Evolutionary conservation across 1,139 yeast species (phyloP).

Genomic region (Geotrichum bryndzae): DNA sequence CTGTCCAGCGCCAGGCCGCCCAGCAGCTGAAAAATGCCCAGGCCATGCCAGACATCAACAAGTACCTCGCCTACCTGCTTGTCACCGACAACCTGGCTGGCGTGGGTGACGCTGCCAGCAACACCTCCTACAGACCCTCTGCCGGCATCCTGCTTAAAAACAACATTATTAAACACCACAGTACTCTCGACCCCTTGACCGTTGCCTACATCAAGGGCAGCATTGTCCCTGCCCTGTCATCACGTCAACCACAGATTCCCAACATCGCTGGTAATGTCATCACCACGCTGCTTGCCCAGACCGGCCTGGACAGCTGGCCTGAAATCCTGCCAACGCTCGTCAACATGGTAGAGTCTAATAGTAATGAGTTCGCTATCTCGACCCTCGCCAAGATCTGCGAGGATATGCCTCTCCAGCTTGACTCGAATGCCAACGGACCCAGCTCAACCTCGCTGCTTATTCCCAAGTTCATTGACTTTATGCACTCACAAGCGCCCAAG

Average conservation of each 20-base stretch:
- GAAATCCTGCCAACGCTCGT: constrained; percentile 62
- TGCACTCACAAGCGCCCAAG: constrained; percentile 29
- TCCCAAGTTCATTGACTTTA: constrained; percentile 53
- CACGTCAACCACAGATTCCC: constrained; percentile 55
- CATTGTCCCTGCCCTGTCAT: constrained; percentile 63
- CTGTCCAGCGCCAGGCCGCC: constrained; percentile 51
- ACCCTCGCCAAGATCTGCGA: constrained; percentile 86
- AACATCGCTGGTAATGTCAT: constrained; percentile 89
- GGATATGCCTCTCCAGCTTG: constrained; percentile 58
- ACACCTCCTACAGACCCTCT: constrained; percentile 63
- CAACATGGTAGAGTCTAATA: constrained; percentile 47
- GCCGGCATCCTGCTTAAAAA: constrained; percentile 86
- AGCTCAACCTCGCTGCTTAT: constrained; percentile 59
- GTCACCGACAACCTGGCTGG: constrained; percentile 43
- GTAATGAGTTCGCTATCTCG: constrained; percentile 65
- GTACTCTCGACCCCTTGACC: constrained; percentile 32
- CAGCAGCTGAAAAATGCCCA: constrained; percentile 63
- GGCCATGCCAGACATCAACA: constrained; percentile 66
- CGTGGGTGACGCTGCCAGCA: constrained; percentile 35
- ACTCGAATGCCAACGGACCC: constrained; percentile 55
- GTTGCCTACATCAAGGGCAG: constrained; percentile 55
- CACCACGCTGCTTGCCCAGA: constrained; percentile 66
- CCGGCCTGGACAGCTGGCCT: constrained; percentile 56
- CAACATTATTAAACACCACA: constrained; percentile 42
- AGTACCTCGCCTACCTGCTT: constrained; percentile 67